Evolutionary conservation across 2,329 filamentous ascomycete genomes (phyloP).

Genomic region (Colletotrichum karsti): DNA sequence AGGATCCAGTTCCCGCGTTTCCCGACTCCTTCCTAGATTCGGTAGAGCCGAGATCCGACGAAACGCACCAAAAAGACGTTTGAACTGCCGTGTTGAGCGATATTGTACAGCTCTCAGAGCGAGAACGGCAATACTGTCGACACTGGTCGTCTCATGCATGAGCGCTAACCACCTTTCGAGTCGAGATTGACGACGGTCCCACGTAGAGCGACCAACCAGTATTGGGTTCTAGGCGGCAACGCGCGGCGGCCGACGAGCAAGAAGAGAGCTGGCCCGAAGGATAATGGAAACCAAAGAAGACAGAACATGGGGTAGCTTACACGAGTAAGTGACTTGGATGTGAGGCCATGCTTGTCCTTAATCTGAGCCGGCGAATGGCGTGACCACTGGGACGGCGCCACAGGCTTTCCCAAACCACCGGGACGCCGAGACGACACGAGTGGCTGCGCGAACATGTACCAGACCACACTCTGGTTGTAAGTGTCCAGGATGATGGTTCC

Average conservation of each 20-base stretch:
- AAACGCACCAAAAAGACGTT: too few relatives aligned
- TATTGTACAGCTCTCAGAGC: background rate
- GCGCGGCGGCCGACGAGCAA: too few relatives aligned
- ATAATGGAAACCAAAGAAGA: background rate
- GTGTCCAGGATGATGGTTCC: background rate
- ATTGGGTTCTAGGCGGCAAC: too few relatives aligned
- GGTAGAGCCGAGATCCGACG: too few relatives aligned
- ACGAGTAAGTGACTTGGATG: background rate
- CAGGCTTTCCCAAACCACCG: background rate
- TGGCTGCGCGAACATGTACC: background rate
- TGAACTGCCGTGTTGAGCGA: background rate
- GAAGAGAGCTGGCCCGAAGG: too few relatives aligned
- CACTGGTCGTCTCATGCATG: background rate
- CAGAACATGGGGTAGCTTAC: background rate
- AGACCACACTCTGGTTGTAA: background rate
- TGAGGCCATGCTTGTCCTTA: background rate
- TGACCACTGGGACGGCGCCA: background rate
- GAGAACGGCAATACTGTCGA: background rate
- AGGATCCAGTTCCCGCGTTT: too few relatives aligned
- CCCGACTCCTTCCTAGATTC: too few relatives aligned
- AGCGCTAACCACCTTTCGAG: background rate
- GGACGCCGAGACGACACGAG: background rate
- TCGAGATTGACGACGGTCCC: background rate
- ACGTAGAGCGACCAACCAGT: background rate
- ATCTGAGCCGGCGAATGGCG: constrained; percentile 1